Evolutionary conservation across 495 filamentous ascomycete species (phyloP), one percentile per base, ranked within the genome.

Genomic region (Lasiosphaeris hirsuta): DNA sequence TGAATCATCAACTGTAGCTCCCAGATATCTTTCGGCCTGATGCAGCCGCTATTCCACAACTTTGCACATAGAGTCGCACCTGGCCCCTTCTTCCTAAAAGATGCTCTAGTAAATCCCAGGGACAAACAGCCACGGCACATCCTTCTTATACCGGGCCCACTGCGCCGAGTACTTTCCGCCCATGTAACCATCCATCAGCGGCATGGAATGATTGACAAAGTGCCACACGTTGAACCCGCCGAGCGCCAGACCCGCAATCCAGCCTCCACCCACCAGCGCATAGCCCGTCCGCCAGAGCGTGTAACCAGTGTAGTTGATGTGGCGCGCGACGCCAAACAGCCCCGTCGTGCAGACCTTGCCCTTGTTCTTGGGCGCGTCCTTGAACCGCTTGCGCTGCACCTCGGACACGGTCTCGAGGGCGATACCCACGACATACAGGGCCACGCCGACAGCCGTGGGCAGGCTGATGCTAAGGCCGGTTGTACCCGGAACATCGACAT

Each of bases 301-400:
- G 61, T 82, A 85, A 10, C 69, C 81, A 19, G 75, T 75, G 59
- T 86, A 86, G 44, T 86, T 86, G 63, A 81, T 72, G 54, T 87
- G 82, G n/a, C 81, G 75, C 4, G 81, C 78, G 60, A 76, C 60
- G 2, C 63, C 58, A 72, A 78, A 85, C 33, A 84, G 60, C 1
- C 83, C 84, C 1, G 67, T 74, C 23, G 69, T 74, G 58, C 77
- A 84, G 2, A 78, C 67, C 69, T 80, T 81, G 15, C 81, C 83
- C 52, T 75, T 68, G 64, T 85, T 84, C 57, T 69, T 70, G 7
- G 74, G 67, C 18, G 75, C 68, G 15, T 68, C 57, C 66, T 86
- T 86, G 71, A 86, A 86, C 1, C 42, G 40, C 58, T 70, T 75
- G 14, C 81, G 72, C 68, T 85, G 81, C 9, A 73, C 57, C 67